Base-by-base conservation (phyloP, 345 rosid genomes). In the Syzygium aromaticum region DNA sequence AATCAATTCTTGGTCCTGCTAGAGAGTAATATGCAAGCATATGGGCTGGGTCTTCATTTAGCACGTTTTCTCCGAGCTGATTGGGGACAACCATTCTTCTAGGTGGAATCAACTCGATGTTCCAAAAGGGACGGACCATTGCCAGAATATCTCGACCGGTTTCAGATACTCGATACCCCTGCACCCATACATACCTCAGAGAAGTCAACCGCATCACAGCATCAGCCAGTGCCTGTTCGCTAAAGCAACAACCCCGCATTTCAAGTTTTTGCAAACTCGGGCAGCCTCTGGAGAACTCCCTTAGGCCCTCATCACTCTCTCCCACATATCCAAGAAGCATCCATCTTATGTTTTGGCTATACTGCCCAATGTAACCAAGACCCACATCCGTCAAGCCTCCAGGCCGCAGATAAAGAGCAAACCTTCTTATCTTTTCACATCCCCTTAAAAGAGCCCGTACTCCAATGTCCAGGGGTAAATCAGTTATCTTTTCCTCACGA, bases 71-170 rank as follows among this genome's bases (percentile, higher is more conserved):
- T 63, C 95, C 97, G 0, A 4, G 64, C 82, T 86, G 90, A 86
- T 90, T 86, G 38, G 52, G 88, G 63, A 86, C 82, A 7, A 49
- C 61, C 3, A 92, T 91, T 86, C 19, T 91, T 87, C 98, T 91
- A 2, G 95, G 83, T 52, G 95, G 97, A 52, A 96, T 96, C 89
- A 96, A 90, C 92, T 98, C 99, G 1, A 98, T 96, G 86, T 98
- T 98, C 99, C 99, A 98, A 88, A 90, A 95, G 3, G 99, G 99
- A 80, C 99, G 93, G 88, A 92, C 94, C 99, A 98, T 98, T 53
- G 91, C 85, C 88, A 92, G 85, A 49, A 98, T 92, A 88, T 94
- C 99, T 59, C 85, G 93, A 51, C 96, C 95, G 0, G 89, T 80
- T 28, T 83, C 5, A 9, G 97, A 91, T 86, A 89, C 93, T 92